Conservation (phyloP, 2,329 filamentous ascomycete species). For the Aspergillus thermomutatus region DNA sequence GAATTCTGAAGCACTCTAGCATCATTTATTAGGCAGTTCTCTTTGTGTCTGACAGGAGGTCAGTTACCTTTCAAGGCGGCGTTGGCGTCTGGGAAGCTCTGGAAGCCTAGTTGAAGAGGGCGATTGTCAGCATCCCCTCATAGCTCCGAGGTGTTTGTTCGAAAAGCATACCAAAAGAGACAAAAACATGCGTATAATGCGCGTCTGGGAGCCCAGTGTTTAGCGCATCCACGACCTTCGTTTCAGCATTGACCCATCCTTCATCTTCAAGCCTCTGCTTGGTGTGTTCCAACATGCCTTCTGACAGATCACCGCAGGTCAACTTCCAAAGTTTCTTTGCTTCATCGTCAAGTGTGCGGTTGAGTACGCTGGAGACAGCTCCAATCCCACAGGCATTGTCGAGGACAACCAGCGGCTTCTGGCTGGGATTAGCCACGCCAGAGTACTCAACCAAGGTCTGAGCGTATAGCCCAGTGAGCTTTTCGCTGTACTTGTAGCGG, state of each 20-base stretch:
- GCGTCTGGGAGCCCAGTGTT: constrained; percentile 40
- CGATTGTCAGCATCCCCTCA: not conserved
- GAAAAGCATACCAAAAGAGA: constrained; percentile 41
- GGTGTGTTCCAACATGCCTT: constrained; percentile 41
- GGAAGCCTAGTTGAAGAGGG: constrained; percentile 29
- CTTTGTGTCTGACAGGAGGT: not conserved
- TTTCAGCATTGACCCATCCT: constrained; percentile 47
- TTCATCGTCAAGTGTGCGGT: constrained; percentile 37
- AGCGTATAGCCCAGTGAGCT: constrained; percentile 29
- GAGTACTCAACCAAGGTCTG: constrained; percentile 27
- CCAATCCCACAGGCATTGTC: constrained; percentile 56
- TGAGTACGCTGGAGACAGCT: constrained; percentile 47
- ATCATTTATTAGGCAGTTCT: not conserved
- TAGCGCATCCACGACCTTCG: constrained; percentile 47
- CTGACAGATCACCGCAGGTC: constrained; percentile 49
- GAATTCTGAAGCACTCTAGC: constrained; percentile 31
- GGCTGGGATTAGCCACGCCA: constrained; percentile 19
- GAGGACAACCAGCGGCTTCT: constrained; percentile 37
- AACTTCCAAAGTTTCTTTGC: constrained; percentile 46
- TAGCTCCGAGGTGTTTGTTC: not conserved
- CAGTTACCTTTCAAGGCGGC: constrained; percentile 35
- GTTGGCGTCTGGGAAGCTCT: constrained; percentile 44
- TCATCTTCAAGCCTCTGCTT: constrained; percentile 39
- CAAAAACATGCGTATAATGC: constrained; percentile 45
- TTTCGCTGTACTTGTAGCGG: constrained; percentile 28